Percentiles rank a stretch among this genome's conserved stretches.
Evolutionary conservation across 495 filamentous ascomycete species (phyloP).

Genomic region (Sporormia fimetaria): DNA sequence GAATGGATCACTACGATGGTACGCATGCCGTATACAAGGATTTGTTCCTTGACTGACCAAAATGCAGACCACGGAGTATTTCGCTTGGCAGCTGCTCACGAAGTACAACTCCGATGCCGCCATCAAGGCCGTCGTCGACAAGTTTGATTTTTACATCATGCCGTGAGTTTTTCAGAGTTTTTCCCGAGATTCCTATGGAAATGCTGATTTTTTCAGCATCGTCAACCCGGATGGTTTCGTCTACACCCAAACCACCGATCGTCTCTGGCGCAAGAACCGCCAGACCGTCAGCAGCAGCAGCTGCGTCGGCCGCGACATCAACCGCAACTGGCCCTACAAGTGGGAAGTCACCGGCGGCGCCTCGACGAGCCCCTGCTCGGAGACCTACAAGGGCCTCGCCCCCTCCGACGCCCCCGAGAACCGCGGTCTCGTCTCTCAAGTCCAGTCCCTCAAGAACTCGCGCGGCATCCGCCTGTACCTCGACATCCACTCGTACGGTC

Average conservation of each 20-base stretch:
- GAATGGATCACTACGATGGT: conserved; percentile 50
- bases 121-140: conserved; percentile 40
- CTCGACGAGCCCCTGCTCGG: conserved; percentile 42
- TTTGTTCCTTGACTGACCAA: conserved; percentile 1
- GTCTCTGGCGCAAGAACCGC: conserved; percentile 56
- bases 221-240: too few species aligned
- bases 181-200: too few species aligned
- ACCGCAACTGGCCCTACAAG: conserved; percentile 50
- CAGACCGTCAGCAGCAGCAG: conserved; percentile 31
- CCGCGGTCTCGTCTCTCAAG: conserved; percentile 34
- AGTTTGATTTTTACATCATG: conserved; percentile 52
- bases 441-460: conserved; percentile 31
- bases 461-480: conserved; percentile 47
- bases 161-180: too few species aligned
- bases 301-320: conserved; percentile 48
- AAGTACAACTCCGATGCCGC: conserved; percentile 36
- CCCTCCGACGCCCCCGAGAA: conserved; percentile 42
- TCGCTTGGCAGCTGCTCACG: conserved; percentile 43
- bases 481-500: conserved; percentile 49
- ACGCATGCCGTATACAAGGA: background rate
- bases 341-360: conserved; percentile 42
- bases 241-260: conserved; percentile 46
- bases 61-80: conserved; percentile 40
- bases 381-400: conserved; percentile 43
- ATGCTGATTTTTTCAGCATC: too few species aligned